Evolutionary conservation across 2,329 filamentous ascomycete genomes (phyloP).

Genomic region (Elsinoe fawcettii): DNA sequence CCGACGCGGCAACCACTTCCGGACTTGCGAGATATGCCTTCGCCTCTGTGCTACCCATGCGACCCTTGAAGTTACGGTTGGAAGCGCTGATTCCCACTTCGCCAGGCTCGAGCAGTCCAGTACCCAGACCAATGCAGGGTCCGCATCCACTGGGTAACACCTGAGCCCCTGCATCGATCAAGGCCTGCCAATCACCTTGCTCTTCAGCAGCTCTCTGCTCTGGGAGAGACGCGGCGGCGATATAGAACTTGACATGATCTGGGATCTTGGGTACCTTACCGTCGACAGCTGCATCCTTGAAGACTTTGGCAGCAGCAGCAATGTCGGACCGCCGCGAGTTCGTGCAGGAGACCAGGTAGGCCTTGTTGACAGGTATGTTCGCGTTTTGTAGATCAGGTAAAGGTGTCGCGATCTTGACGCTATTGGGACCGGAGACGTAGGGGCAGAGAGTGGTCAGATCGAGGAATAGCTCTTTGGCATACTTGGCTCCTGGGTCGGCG

Average conservation of each 20-base stretch:
- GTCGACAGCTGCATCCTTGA: slow-evolving; percentile 63
- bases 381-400: slow-evolving; percentile 63
- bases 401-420: slow-evolving; percentile 78
- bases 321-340: slow-evolving; percentile 78
- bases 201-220: slow-evolving; percentile 75
- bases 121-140: slow-evolving; percentile 78
- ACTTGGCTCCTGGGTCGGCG: slow-evolving; percentile 69
- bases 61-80: slow-evolving; percentile 86
- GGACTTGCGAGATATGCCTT: slow-evolving; percentile 83
- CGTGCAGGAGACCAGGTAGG: slow-evolving; percentile 85
- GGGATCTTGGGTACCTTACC: slow-evolving; percentile 63
- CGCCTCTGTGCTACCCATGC: slow-evolving; percentile 74
- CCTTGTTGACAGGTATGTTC: slow-evolving; percentile 71
- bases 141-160: slow-evolving; percentile 67
- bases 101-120: slow-evolving; percentile 71
- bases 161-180: slow-evolving; percentile 72
- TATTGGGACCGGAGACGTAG: slow-evolving; percentile 81
- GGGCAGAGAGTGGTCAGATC: slow-evolving; percentile 78
- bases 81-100: slow-evolving; percentile 77
- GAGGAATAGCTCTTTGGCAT: slow-evolving; percentile 75
- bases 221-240: slow-evolving; percentile 71
- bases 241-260: slow-evolving; percentile 73
- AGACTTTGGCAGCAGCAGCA: slow-evolving; percentile 72
- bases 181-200: slow-evolving; percentile 73
- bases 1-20: slow-evolving; percentile 86